These are phyloP conservation scores for Starmerella ratchasimensis DNA, from an alignment of 805 yeast species.

Conservation along the genomic window DNA sequence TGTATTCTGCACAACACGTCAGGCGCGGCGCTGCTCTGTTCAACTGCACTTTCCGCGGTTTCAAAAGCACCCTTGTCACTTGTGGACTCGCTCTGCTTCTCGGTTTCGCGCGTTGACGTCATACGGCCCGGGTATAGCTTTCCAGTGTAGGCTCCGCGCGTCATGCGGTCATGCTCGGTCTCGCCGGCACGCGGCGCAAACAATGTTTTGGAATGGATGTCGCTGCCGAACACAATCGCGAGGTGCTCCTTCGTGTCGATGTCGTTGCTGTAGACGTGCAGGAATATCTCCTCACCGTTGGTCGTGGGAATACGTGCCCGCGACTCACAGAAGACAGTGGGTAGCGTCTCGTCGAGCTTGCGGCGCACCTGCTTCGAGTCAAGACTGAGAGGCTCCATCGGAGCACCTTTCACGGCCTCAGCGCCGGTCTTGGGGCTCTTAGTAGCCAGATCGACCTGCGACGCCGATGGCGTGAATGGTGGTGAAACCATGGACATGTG, in stretches of 20 bases:
- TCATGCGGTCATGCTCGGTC: conserved; percentile 86
- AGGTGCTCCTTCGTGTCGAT: conserved; percentile 85
- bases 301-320: conserved; percentile 96
- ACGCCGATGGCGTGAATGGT: conserved; percentile 24
- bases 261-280: conserved; percentile 78
- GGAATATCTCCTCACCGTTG: conserved; percentile 81
- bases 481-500: conserved; percentile 27
- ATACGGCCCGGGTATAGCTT: conserved; percentile 72
- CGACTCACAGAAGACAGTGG: conserved; percentile 74
- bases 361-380: conserved; percentile 6
- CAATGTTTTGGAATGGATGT: conserved; percentile 63
- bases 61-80: not conserved
- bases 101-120: conserved; percentile 8
- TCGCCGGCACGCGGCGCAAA: conserved; percentile 53
- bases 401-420: not conserved
- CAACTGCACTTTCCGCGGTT: too few relatives aligned
- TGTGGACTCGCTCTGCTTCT: not conserved
- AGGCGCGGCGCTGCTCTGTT: not conserved
- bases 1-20: conserved; percentile 68
- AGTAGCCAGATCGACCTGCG: conserved; percentile 16
- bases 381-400: conserved; percentile 1
- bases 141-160: conserved; percentile 96
- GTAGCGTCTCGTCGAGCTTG: conserved; percentile 33
- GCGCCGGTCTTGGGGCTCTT: not conserved
- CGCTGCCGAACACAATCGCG: conserved; percentile 93